Evolutionary conservation across 768 basidiomycete species (phyloP), one percentile per base, ranked within the genome.

Genomic region (Mycena floridula): DNA sequence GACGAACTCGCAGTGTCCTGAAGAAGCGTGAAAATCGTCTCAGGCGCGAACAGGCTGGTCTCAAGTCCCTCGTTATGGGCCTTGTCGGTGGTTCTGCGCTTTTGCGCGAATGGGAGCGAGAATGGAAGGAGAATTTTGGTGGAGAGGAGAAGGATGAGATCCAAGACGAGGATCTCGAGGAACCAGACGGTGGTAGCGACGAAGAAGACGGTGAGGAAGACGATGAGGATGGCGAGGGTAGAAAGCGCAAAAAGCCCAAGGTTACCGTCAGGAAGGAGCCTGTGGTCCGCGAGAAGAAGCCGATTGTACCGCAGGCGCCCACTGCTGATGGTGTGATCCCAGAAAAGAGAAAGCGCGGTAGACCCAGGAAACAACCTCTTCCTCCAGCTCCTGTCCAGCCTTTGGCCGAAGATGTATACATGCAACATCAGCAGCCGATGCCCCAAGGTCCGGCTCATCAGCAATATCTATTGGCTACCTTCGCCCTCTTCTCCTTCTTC

Each of bases 401-500:
- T 38, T 43, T 25, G 47, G 56, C 54, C 48, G 40, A 21, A 41
- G 5, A 56, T 54, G 51, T 37, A 37, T 26, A 50, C 16, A 36
- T 48, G 42, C 5, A 39, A 50, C 23, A 48, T 44, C 47, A 45
- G 25, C 42, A 36, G 9, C 52, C 53, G 20, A 49, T 48, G 46
- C 18, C 45, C 5, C 42, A 47, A 11, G 26, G 42, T 20, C 52
- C 53, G 25, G n/a, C 55, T 1, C 67, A 66, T 12, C 72, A 68
- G 21, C 87, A 89, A 49, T 89, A 85, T 59, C 80, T 91, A 42
- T 77, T 92, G 38, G 88, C 86, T 22, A 79, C 79, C 22, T 91
- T 91, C 54, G 85, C 86, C 0, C 70, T 91, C 43, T 89, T 92
- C 65, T 89, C 86, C 0, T 85, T 91, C 65, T 87, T 89, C 69